Percentiles rank a stretch among this genome's conserved stretches.
Conservation (phyloP, 106 monocot genomes). For the Dioscorea zingiberensis region DNA sequence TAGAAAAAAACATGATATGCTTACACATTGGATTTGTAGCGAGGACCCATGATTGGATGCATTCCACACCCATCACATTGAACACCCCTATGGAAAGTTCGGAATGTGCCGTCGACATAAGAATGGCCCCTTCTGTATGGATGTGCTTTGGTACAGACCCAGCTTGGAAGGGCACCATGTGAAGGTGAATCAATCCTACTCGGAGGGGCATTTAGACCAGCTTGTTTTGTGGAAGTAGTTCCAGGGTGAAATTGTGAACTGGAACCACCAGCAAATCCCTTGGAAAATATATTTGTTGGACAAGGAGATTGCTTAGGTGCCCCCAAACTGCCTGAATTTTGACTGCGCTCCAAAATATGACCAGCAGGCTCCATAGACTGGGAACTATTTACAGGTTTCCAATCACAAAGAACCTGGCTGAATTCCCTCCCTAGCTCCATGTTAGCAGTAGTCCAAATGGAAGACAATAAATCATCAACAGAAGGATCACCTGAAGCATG, state of each 20-base stretch:
- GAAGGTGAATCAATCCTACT: neutral
- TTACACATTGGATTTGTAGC: conserved; percentile 87
- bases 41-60: conserved; percentile 74
- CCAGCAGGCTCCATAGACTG: neutral
- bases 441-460: conserved; percentile 1
- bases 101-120: conserved; percentile 4
- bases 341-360: neutral
- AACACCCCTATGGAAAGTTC: conserved; percentile 60
- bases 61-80: conserved; percentile 81
- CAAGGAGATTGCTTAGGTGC: neutral
- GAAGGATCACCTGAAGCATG: conserved; percentile 2
- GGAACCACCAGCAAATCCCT: neutral
- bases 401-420: conserved; percentile 7
- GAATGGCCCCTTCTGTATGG: conserved; percentile 5
- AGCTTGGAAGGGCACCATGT: conserved; percentile 5
- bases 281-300: neutral
- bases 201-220: neutral
- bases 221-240: conserved; percentile 4
- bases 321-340: neutral
- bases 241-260: neutral
- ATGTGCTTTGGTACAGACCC: neutral
- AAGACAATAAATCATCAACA: conserved; percentile 19
- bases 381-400: conserved; percentile 13
- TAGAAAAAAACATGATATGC: no score
- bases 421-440: conserved; percentile 2